phyloP scores from a whole-genome alignment of 2,329 filamentous ascomycete species.

The Coniochaeta sp. region DNA sequence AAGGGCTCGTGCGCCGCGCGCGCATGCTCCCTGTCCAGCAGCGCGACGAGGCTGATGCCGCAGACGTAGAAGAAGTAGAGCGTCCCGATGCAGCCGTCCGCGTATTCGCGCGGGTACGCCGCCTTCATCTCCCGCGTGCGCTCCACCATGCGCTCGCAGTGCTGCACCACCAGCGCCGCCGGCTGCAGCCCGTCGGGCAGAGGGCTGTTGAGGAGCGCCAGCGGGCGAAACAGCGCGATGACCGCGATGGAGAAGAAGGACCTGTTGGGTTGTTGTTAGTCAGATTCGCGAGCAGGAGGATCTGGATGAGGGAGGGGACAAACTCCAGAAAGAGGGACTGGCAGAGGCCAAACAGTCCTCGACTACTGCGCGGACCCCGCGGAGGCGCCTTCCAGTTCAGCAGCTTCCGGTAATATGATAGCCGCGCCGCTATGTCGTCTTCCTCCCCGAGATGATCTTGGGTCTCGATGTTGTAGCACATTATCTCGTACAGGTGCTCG shows the following conservation, averaged over 20 bases:
- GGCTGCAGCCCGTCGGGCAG: background rate
- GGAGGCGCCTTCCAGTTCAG: background rate
- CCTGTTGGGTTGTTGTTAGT: background rate
- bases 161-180: background rate
- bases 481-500: background rate
- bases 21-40: background rate
- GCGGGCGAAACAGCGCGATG: background rate
- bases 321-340: background rate
- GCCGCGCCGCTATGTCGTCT: background rate
- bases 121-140: background rate
- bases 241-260: background rate
- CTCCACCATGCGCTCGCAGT: background rate
- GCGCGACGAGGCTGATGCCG: conserved; percentile 3
- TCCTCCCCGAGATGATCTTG: background rate
- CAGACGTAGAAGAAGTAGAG: conserved; percentile 2
- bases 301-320: background rate
- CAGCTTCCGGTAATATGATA: background rate
- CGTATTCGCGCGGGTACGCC: background rate
- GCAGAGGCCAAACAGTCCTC: background rate
- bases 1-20: background rate
- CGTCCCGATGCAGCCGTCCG: background rate
- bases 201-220: background rate
- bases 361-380: background rate
- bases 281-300: background rate
- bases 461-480: background rate